Conservation (phyloP, 371 early-diverging fungal genomes). For the Mortierella sp. region DNA sequence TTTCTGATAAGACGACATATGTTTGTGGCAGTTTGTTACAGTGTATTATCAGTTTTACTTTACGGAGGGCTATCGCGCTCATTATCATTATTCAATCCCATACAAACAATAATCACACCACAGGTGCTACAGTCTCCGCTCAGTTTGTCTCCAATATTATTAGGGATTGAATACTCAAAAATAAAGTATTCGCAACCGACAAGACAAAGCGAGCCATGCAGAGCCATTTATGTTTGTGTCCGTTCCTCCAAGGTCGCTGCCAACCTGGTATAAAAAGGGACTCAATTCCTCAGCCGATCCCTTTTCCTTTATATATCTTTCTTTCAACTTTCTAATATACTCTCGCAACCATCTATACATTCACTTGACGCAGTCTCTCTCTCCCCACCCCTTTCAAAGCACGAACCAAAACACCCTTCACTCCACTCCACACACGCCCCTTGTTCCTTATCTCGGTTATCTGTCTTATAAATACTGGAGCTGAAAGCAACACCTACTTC, state of each 20-base stretch:
- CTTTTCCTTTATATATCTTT: conserved; percentile 2
- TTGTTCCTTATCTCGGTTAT: conserved; percentile 28
- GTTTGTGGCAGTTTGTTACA: not conserved
- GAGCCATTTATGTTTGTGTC: conserved; percentile 11
- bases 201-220: conserved; percentile 3
- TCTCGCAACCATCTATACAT: not conserved
- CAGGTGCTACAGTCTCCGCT: not conserved
- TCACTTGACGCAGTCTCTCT: not conserved
- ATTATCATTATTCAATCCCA: conserved; percentile 27
- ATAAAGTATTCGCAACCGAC: not conserved
- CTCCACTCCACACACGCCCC: conserved; percentile 12
- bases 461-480: conserved; percentile 1
- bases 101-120: conserved; percentile 27
- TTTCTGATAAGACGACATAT: not conserved
- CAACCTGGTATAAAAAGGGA: conserved; percentile 41
- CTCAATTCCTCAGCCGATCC: conserved; percentile 21
- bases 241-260: not conserved
- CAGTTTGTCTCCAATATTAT: not conserved
- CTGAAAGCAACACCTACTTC: not conserved
- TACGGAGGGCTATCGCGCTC: conserved; percentile 5
- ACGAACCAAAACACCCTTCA: not conserved
- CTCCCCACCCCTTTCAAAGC: not conserved
- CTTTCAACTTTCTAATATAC: not conserved
- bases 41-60: conserved; percentile 3
- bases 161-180: not conserved